A percentile compares a stretch with the other conserved stretches of the same genome.
These are phyloP conservation scores for Eragrostis curvula DNA, from an alignment of 176 grass and related monocot species.

Conservation along the genomic window DNA sequence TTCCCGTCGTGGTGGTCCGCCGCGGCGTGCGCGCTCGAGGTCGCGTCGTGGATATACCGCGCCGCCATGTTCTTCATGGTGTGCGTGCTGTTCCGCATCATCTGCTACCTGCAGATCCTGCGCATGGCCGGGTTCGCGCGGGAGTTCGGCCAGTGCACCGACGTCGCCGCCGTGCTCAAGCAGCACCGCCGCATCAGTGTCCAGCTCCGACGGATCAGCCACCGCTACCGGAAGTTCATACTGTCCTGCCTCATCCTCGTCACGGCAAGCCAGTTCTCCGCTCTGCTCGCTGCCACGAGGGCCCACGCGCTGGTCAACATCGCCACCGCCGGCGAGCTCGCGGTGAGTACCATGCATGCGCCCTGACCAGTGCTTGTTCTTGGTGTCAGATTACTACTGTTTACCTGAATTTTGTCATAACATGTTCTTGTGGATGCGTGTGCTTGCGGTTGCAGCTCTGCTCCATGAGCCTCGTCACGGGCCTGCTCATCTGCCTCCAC, in stretches of 20 bases:
- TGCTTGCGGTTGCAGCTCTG: constrained; percentile 52
- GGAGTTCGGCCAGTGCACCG: constrained; percentile 62
- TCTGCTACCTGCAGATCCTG: constrained; percentile 85
- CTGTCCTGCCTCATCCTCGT: constrained; percentile 63
- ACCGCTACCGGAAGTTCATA: constrained; percentile 79
- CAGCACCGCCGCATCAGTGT: constrained; percentile 68
- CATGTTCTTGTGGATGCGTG: neutral
- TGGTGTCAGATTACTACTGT: neutral
- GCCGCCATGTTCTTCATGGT: constrained; percentile 70
- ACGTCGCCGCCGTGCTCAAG: constrained; percentile 58
- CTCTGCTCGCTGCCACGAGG: constrained; percentile 68
- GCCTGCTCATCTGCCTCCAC: constrained; percentile 77
- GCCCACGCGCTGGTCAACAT: constrained; percentile 68
- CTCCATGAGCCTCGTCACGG: constrained; percentile 71
- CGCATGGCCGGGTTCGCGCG: constrained; percentile 75
- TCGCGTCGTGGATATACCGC: constrained; percentile 78
- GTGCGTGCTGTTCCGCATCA: constrained; percentile 78
- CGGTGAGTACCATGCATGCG: constrained; percentile 39
- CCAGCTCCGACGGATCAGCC: constrained; percentile 79
- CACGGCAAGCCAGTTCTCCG: constrained; percentile 76
- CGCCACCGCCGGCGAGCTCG: constrained; percentile 72
- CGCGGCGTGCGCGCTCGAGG: constrained; percentile 61
- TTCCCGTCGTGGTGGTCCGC: constrained; percentile 45
- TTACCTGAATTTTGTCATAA: neutral
- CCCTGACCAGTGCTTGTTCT: neutral